Evolutionary conservation across 306 rosid species (phyloP).

Genomic region (Crotalaria pallida): DNA sequence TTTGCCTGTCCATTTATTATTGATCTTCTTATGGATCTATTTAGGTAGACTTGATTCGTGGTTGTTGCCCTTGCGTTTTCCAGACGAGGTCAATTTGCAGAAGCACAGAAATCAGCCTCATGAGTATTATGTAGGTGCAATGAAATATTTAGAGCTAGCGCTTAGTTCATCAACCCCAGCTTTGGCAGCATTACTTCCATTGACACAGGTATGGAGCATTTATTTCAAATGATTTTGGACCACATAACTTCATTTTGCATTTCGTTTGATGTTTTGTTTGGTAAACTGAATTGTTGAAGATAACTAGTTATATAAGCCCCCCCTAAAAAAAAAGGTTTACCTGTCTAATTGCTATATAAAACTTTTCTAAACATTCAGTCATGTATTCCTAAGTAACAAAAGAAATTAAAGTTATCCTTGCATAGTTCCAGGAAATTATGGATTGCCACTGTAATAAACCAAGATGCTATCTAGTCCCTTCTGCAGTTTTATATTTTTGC

Average conservation of each 20-base stretch:
- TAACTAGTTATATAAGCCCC: not conserved
- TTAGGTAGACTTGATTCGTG: slow-evolving; percentile 57
- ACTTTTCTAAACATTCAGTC: not conserved
- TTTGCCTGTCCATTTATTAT: not conserved
- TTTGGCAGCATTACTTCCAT: slow-evolving; percentile 60
- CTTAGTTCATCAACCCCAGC: slow-evolving; percentile 44
- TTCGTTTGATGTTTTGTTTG: not conserved
- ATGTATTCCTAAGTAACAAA: not conserved
- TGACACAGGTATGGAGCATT: slow-evolving; percentile 57
- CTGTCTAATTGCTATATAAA: not conserved
- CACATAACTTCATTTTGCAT: not conserved
- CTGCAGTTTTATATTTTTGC: not conserved
- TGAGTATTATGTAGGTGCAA: slow-evolving; percentile 48
- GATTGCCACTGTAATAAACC: not conserved
- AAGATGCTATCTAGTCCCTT: not conserved
- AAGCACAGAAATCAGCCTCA: slow-evolving; percentile 36
- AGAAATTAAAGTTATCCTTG: not conserved
- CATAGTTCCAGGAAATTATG: not conserved
- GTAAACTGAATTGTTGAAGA: not conserved
- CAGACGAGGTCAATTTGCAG: slow-evolving; percentile 35
- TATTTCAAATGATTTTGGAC: not conserved
- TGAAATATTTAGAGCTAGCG: slow-evolving; percentile 52
- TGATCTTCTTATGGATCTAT: slow-evolving; percentile 27
- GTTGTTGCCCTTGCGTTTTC: slow-evolving; percentile 64
- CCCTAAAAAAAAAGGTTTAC: not conserved